phyloP scores from a whole-genome alignment of 1,139 yeast species.

The Yamadazyma mexicana region DNA sequence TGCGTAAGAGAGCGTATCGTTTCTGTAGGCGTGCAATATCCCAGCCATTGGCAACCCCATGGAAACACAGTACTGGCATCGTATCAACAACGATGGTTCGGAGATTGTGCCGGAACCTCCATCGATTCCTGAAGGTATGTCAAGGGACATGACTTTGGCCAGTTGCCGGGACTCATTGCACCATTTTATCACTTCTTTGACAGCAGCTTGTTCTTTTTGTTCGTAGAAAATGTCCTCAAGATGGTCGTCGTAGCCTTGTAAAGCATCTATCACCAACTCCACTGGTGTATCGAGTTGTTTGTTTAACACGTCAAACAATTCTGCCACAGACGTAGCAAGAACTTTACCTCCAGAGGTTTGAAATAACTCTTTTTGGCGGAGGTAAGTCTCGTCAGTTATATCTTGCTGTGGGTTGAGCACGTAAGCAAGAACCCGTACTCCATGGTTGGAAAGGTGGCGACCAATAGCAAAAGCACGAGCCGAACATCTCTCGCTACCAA shows the following conservation, averaged over 20 bases:
- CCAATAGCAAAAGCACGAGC: constrained; percentile 77
- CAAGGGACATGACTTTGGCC: constrained; percentile 64
- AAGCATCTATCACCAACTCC: constrained; percentile 75
- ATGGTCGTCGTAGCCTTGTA: constrained; percentile 80
- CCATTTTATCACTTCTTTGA: constrained; percentile 51
- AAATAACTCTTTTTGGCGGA: constrained; percentile 54
- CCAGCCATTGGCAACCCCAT: constrained; percentile 77
- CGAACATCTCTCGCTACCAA: constrained; percentile 76
- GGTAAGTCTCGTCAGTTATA: constrained; percentile 27
- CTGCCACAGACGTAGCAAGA: constrained; percentile 32
- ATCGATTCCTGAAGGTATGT: constrained; percentile 82
- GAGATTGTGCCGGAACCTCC: constrained; percentile 72
- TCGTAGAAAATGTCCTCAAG: constrained; percentile 50
- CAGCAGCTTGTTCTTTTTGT: constrained; percentile 42
- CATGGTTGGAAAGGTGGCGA: constrained; percentile 75
- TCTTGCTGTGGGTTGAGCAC: constrained; percentile 35
- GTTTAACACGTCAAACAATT: constrained; percentile 31
- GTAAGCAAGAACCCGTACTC: constrained; percentile 65
- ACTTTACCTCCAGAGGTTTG: constrained; percentile 48
- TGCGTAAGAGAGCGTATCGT: constrained; percentile 26
- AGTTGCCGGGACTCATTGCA: constrained; percentile 53
- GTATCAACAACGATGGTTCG: constrained; percentile 31
- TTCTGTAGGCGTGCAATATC: constrained; percentile 58
- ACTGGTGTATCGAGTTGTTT: constrained; percentile 67
- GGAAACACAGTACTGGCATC: constrained; percentile 59